Percentiles rank a stretch among this genome's conserved stretches.
These are phyloP conservation scores for Fusarium phyllophilum DNA, from an alignment of 2,329 filamentous ascomycete species.

Conservation along the genomic window DNA sequence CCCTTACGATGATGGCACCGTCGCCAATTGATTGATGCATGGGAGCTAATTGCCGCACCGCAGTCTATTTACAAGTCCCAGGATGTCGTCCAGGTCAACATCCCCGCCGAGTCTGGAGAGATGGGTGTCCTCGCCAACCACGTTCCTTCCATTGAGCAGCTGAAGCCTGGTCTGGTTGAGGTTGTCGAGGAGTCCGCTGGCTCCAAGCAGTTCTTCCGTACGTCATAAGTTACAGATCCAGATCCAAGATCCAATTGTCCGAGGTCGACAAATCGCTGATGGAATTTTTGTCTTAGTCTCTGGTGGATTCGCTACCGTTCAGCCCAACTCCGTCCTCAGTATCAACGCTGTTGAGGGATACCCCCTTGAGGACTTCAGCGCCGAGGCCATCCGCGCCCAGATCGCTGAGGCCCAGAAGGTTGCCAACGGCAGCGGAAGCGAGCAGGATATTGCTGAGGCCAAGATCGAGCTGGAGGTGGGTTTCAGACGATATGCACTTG, in stretches of 20 bases:
- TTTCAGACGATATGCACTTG: conserved; percentile 2
- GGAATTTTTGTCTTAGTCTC: conserved; percentile 71
- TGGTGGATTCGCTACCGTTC: conserved; percentile 95
- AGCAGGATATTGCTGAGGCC: conserved; percentile 97
- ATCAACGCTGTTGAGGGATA: conserved; percentile 98
- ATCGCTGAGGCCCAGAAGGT: conserved; percentile 97
- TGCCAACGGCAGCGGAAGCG: conserved; percentile 87
- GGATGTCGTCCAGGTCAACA: conserved; percentile 93
- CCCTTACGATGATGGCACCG: conserved; percentile 28
- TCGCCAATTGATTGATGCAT: conserved; percentile 46
- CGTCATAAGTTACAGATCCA: conserved; percentile 52
- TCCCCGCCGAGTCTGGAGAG: conserved; percentile 96
- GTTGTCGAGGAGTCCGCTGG: conserved; percentile 91
- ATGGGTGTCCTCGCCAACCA: conserved; percentile 99
- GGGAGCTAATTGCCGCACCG: conserved; percentile 62
- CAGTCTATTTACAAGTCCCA: conserved; percentile 77
- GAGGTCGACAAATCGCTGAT: conserved; percentile 31
- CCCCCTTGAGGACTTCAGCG: conserved; percentile 94
- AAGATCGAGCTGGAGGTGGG: conserved; percentile 97
- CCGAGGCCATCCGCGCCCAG: conserved; percentile 87
- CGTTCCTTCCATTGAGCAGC: conserved; percentile 98
- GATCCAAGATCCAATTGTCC: not conserved
- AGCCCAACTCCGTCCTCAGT: conserved; percentile 93
- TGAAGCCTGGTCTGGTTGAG: conserved; percentile 96
- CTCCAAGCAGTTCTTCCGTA: conserved; percentile 98